Evolutionary conservation across 139 green algal species (phyloP).

Genomic region (Chara braunii): DNA sequence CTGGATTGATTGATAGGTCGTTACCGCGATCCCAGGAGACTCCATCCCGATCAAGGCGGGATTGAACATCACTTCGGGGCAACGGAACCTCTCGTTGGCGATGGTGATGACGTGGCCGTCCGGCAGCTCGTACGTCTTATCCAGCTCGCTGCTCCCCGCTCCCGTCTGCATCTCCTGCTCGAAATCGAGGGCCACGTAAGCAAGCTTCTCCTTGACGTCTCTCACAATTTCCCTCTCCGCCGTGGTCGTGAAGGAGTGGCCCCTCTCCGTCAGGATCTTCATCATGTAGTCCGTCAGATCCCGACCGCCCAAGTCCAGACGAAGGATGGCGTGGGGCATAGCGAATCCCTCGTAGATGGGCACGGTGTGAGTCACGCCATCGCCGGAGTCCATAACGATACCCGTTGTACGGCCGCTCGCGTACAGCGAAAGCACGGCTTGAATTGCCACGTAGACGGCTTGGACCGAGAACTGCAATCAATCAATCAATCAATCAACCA

Average conservation of each 20-base stretch:
- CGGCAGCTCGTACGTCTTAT: conserved; percentile 75
- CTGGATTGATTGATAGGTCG: conserved; percentile 46
- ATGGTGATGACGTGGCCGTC: conserved; percentile 61
- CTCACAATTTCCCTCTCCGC: conserved; percentile 96
- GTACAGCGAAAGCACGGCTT: conserved; percentile 97
- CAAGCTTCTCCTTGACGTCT: conserved; percentile 99
- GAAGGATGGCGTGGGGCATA: conserved; percentile 90
- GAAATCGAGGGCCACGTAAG: conserved; percentile 97
- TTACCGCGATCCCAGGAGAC: conserved; percentile 40
- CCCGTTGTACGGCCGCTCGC: conserved; percentile 89
- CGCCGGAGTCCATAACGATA: conserved; percentile 95
- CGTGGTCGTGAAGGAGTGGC: conserved; percentile 96
- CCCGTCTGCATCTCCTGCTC: conserved; percentile 83
- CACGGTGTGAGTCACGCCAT: conserved; percentile 89
- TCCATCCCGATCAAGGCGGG: conserved; percentile 48
- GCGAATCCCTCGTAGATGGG: conserved; percentile 98
- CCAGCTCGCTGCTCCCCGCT: conserved; percentile 62
- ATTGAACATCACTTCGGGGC: conserved; percentile 48
- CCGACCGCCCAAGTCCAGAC: conserved; percentile 90
- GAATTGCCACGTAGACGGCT: conserved; percentile 92
- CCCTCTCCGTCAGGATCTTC: conserved; percentile 90
- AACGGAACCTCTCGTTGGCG: conserved; percentile 41
- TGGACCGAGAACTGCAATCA: conserved; percentile 93
- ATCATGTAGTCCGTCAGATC: conserved; percentile 96
- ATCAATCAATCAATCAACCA: no score